These are phyloP conservation scores for Leccinum subrobustum DNA, from an alignment of 1,284 basidiomycete genomes.

Conservation along the genomic window DNA sequence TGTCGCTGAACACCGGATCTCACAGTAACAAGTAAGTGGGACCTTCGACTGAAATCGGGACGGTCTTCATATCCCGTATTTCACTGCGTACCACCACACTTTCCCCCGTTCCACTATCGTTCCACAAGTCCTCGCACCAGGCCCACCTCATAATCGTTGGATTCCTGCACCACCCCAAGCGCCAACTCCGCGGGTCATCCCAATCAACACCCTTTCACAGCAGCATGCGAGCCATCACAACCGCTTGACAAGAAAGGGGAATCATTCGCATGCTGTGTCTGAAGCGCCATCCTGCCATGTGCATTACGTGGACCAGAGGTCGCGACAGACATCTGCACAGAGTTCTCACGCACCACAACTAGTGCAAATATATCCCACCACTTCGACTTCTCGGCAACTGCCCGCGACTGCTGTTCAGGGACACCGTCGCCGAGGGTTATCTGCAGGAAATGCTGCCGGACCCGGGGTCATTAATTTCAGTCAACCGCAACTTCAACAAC, in stretches of 20 bases:
- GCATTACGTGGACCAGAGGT: conserved; percentile 24
- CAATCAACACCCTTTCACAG: conserved; percentile 1
- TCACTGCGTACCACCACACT: conserved; percentile 29
- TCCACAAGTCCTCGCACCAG: neutral
- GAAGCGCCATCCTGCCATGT: conserved; percentile 26
- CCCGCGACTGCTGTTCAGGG: conserved; percentile 2
- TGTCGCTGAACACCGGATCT: conserved; percentile 6
- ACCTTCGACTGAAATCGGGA: conserved; percentile 7
- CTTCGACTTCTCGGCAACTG: conserved; percentile 7
- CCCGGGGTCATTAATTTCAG: conserved; percentile 2
- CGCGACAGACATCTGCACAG: conserved; percentile 11
- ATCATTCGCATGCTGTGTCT: conserved; percentile 16
- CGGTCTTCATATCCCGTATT: conserved; percentile 15
- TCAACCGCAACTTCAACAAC: conserved; percentile 7
- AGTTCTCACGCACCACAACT: neutral
- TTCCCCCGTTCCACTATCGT: conserved; percentile 27
- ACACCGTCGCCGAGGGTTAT: conserved; percentile 24
- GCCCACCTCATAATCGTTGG: neutral
- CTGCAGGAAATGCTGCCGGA: conserved; percentile 16
- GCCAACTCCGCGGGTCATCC: conserved; percentile 5
- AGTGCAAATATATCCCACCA: neutral
- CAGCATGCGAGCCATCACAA: conserved; percentile 4
- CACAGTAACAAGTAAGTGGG: conserved; percentile 27
- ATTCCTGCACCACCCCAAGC: neutral
- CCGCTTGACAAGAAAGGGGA: neutral